phyloP scores from a whole-genome alignment of 2,329 filamentous ascomycete genomes.

The Pseudopyricularia cyperi region DNA sequence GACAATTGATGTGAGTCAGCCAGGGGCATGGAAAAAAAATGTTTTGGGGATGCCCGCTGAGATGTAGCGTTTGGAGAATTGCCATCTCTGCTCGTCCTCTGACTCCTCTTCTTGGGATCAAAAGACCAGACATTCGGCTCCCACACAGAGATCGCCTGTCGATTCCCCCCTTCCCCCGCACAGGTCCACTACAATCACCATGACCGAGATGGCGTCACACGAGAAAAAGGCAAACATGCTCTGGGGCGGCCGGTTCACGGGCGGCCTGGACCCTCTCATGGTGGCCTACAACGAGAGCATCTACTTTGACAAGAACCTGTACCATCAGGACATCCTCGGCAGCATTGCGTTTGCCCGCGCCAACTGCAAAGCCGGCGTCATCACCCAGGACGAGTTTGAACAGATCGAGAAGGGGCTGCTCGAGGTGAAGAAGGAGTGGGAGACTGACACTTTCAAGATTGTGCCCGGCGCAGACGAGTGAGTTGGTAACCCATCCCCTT shows the following conservation, averaged over 20 bases:
- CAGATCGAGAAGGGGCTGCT: slow-evolving; percentile 61
- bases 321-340: slow-evolving; percentile 69
- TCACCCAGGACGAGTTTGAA: slow-evolving; percentile 58
- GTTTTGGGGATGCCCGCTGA: not conserved
- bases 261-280: slow-evolving; percentile 78
- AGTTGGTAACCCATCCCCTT: not conserved
- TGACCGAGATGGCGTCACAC: slow-evolving; percentile 15
- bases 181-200: slow-evolving; percentile 4
- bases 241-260: slow-evolving; percentile 40
- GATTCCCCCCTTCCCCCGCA: not conserved
- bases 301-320: slow-evolving; percentile 64
- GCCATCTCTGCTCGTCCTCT: too few species aligned
- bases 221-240: slow-evolving; percentile 25
- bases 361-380: slow-evolving; percentile 62
- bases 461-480: slow-evolving; percentile 38
- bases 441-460: slow-evolving; percentile 33
- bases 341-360: slow-evolving; percentile 72
- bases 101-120: too few species aligned
- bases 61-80: not conserved
- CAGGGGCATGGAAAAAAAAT: not conserved
- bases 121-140: not conserved
- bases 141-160: not conserved
- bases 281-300: slow-evolving; percentile 72
- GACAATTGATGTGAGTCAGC: not conserved
- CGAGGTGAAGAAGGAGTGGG: slow-evolving; percentile 41